Evolutionary conservation across 2,329 filamentous ascomycete species (phyloP), one percentile per base, ranked within the genome.

Genomic region (Aspergillus amoenus): DNA sequence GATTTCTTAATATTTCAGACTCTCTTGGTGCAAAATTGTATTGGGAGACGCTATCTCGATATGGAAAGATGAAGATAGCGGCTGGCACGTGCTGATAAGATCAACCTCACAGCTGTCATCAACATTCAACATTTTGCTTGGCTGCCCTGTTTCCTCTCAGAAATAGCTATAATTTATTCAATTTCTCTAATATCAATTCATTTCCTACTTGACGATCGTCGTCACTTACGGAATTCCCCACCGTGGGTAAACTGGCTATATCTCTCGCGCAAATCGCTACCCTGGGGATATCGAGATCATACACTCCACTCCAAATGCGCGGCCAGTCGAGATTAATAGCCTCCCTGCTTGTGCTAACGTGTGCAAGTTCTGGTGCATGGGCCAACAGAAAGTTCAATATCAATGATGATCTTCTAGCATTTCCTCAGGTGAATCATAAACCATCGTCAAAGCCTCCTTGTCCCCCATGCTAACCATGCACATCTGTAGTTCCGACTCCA

Each of bases 361-460:
- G 64, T 54, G 68, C 67, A 24, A 64, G 63, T 22, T 66, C 73
- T 5, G 64, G 62, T 48, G 78, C 76, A 54, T 72, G 81, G 57
- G 82, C 81, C 46, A 82, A 74, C 66, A 81, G 83, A 66, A 81
- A 82, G 64, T 96, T 96, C 78, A 96, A 88, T 76, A 89, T 96
- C 56, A 87, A 94, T 68, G 91, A 96, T 70, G 93, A 97, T 71
- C 75, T 96, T 51, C 82, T 96, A 56, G 91, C 91, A 17, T 91
- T 89, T 75, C 93, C 93, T 11, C 91, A 94, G 82, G 90, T 93
- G 80, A 62, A 79, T 48, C 45, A 22, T 32, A 9, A 24, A 41
- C 42, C 50, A 41, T 13, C 4, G 17, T 18, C 12, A 37, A 17
- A 22, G 24, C 13, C 40, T 32, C 15, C 37, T 21, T 15, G 15